Base-by-base conservation (phyloP, 2,329 filamentous ascomycete species). In the Neonectria coccinea region DNA sequence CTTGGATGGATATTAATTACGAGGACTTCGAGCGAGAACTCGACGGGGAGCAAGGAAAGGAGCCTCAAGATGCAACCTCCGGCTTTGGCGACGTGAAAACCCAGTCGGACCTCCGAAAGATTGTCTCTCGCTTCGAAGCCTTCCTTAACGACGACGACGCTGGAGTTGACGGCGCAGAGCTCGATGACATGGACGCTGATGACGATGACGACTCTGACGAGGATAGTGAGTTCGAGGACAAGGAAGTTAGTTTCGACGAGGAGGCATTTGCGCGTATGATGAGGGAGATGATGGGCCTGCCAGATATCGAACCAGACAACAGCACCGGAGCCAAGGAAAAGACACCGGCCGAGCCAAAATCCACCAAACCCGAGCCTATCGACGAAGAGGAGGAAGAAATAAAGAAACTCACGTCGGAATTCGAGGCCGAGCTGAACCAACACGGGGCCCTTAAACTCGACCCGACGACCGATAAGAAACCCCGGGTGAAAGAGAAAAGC, bases 1-100 rank as follows among this genome's bases (percentile, higher is more conserved):
- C 87, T 22, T 99, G 96, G 96, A 84, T 99, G 68, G 90, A 98
- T 71, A 97, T 99, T 62, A 90, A 94, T 74, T 97, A 93, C 70
- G 86, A 91, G 18, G 94, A 97, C 67, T 93, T 99, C 60, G 94
- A 97, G 73, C 85, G 86, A 29, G 94, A 97, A 76, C 81, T 99
- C 1, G 83, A 86, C 31, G 85, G 86, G 0, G 82, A 80, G 51
- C 69, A 69, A 29, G 25, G 81, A 48, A 79, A 80, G 42, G 76
- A 74, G 8, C 76, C 80, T 1, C 77, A 83, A 57, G 79, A 60
- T 31, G 66, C 47, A 54, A 73, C 50, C 12, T 64, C 72, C n/a
- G 84, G 84, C 0, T 89, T 92, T 74, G 91, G 91, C 2, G 89
- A 94, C 75, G 81, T 86, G 5, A 83, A 83, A 25, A 87, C 90